Evolutionary conservation across 768 basidiomycete species (phyloP).

Genomic region (Tephrocybe sp.): DNA sequence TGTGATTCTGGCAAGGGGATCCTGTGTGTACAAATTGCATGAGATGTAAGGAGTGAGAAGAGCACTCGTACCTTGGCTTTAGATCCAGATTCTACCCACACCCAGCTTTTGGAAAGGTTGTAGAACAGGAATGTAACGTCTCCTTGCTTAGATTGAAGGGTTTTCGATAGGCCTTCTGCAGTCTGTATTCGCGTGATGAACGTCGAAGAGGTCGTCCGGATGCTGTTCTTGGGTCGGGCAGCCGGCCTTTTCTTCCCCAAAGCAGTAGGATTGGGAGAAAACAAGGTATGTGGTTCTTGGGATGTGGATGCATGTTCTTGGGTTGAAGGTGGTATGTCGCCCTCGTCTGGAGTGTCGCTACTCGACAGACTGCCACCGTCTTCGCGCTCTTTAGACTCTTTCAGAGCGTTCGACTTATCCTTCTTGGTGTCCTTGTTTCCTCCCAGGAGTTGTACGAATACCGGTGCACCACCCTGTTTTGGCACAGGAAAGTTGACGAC

Average conservation of each 20-base stretch:
- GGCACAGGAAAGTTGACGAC: slow-evolving; percentile 60
- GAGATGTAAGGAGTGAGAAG: slow-evolving; percentile 6
- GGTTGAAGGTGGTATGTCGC: slow-evolving; percentile 34
- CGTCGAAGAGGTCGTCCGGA: slow-evolving; percentile 87
- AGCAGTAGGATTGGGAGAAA: slow-evolving; percentile 43
- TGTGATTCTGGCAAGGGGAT: slow-evolving; percentile 80
- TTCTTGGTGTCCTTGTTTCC: slow-evolving; percentile 67
- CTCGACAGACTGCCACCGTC: slow-evolving; percentile 81
- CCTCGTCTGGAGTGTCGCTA: slow-evolving; percentile 75
- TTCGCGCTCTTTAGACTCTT: slow-evolving; percentile 59
- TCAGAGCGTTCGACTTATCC: slow-evolving; percentile 40
- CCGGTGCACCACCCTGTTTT: slow-evolving; percentile 57
- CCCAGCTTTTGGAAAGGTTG: slow-evolving; percentile 79
- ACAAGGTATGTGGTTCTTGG: slow-evolving; percentile 49
- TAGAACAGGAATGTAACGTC: slow-evolving; percentile 87
- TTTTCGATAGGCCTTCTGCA: slow-evolving; percentile 72
- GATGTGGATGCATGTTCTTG: slow-evolving; percentile 43
- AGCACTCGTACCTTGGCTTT: slow-evolving; percentile 68
- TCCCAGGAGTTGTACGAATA: slow-evolving; percentile 67
- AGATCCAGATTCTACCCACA: slow-evolving; percentile 86
- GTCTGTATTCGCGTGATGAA: slow-evolving; percentile 89
- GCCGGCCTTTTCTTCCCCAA: slow-evolving; percentile 62
- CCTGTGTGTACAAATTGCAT: slow-evolving; percentile 43
- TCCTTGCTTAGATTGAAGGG: slow-evolving; percentile 76
- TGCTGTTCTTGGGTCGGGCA: slow-evolving; percentile 85